Conservation (phyloP, 306 rosid genomes). For the Quercus aquifolioides region DNA sequence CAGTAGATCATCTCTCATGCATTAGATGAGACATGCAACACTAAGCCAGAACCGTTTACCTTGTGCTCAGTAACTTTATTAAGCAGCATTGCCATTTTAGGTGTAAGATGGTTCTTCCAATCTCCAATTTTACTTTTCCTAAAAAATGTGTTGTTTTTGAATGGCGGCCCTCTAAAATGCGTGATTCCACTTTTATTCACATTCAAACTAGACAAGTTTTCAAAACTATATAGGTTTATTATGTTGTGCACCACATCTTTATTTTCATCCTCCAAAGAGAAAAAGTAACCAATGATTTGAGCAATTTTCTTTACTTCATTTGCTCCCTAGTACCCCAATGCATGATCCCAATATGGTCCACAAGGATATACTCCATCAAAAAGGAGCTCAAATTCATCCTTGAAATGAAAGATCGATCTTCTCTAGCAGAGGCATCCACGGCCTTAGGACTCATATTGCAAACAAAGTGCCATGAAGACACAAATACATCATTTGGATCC, state of each 20-base stretch:
- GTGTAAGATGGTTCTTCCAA: conserved; percentile 3
- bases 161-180: too few species aligned
- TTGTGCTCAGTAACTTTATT: conserved; percentile 12
- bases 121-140: conserved; percentile 22
- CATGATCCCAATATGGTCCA: conserved; percentile 24
- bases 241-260: conserved; percentile 1
- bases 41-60: background rate
- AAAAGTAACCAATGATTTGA: conserved; percentile 6
- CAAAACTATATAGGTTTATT: background rate
- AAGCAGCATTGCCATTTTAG: background rate
- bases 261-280: conserved; percentile 15
- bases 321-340: conserved; percentile 12
- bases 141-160: background rate
- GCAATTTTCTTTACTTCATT: conserved; percentile 13
- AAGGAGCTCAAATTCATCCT: conserved; percentile 18
- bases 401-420: background rate
- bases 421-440: too few species aligned
- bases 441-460: background rate
- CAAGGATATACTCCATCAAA: background rate
- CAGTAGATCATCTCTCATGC: too few species aligned
- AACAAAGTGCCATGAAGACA: background rate
- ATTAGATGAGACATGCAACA: too few species aligned
- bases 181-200: conserved; percentile 16
- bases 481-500: background rate
- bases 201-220: conserved; percentile 11